Evolutionary conservation across 2,329 filamentous ascomycete genomes (phyloP).

Genomic region (Colletotrichum neosansevieriae): DNA sequence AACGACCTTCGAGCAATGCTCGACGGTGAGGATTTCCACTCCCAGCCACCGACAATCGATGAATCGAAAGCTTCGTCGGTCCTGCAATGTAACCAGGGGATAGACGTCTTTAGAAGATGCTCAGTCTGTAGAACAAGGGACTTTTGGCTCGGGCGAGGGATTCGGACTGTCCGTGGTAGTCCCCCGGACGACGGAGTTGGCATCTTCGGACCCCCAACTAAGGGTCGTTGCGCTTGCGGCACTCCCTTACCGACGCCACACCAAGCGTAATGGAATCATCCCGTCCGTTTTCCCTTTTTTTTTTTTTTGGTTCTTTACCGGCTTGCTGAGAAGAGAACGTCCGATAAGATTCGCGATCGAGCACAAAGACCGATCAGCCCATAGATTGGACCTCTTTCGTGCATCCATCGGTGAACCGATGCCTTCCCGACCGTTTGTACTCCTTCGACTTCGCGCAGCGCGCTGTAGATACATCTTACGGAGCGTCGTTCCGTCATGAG

Average conservation of each 20-base stretch:
- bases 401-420: conserved; percentile 11
- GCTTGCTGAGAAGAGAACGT: not conserved
- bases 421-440: not conserved
- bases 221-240: conserved; percentile 24
- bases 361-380: conserved; percentile 14
- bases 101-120: not conserved
- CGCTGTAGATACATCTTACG: not conserved
- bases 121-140: conserved; percentile 21
- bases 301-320: not conserved
- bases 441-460: not conserved
- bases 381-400: conserved; percentile 14
- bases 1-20: not conserved
- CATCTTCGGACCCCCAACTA: conserved; percentile 39
- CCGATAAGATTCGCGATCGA: conserved; percentile 7
- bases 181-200: conserved; percentile 39
- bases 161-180: conserved; percentile 9
- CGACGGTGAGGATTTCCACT: not conserved
- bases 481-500: conserved; percentile 1
- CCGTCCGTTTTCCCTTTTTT: not conserved
- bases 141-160: not conserved
- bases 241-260: conserved; percentile 24
- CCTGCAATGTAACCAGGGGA: not conserved
- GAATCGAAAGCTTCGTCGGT: not conserved
- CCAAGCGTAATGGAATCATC: not conserved
- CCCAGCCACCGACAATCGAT: not conserved